These are phyloP conservation scores for Astragalus membranaceus DNA, from an alignment of 306 rosid genomes.

Conservation along the genomic window DNA sequence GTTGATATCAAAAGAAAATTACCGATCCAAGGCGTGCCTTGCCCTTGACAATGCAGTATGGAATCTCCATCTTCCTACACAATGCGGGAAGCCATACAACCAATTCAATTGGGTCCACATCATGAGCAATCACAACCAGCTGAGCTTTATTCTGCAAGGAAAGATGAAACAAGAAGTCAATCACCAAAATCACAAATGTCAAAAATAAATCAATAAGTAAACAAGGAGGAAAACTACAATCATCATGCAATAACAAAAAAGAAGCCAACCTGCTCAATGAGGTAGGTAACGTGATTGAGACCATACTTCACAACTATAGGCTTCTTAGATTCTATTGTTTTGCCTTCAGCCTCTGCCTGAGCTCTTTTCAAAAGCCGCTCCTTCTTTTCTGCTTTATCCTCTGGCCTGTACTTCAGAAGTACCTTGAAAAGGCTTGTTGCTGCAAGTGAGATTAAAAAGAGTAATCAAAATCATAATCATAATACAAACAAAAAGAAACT, in stretches of 20 bases:
- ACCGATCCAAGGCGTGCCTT: conserved; percentile 77
- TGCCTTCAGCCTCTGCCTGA: conserved; percentile 65
- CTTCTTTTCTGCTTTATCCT: conserved; percentile 69
- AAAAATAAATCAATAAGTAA: no score
- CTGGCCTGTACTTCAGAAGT: conserved; percentile 70
- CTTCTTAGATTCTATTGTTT: conserved; percentile 55
- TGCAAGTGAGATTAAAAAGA: background rate
- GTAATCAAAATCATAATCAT: background rate
- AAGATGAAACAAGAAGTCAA: background rate
- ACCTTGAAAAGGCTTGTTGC: conserved; percentile 71
- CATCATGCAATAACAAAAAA: background rate
- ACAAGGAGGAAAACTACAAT: background rate
- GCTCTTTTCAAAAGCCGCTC: conserved; percentile 69
- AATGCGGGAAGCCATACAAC: conserved; percentile 86
- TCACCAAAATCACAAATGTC: background rate
- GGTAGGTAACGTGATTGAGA: conserved; percentile 75
- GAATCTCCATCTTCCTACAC: conserved; percentile 88
- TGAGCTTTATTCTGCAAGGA: conserved; percentile 66
- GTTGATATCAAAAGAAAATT: background rate
- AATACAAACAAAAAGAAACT: background rate
- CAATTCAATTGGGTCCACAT: conserved; percentile 75
- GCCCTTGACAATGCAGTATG: conserved; percentile 88
- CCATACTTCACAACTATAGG: conserved; percentile 71
- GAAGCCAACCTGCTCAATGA: conserved; percentile 55
- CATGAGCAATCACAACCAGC: conserved; percentile 81